Evolutionary conservation across 495 filamentous ascomycete genomes (phyloP), one percentile per base, ranked within the genome.

Genomic region (Trichoderma orchidacearum): DNA sequence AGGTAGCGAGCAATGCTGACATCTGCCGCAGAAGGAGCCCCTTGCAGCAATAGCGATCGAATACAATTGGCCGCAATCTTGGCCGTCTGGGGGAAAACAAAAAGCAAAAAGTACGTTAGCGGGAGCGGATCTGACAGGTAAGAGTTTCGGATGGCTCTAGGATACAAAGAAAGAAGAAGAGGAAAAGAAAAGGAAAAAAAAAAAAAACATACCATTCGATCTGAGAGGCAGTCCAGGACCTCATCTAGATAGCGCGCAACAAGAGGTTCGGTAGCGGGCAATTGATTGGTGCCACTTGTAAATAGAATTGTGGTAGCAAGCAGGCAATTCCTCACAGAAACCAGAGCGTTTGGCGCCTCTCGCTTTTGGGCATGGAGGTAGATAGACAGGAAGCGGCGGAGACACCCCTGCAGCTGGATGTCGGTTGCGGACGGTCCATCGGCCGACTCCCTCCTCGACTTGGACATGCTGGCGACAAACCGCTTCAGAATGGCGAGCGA

Each of bases 291-390:
- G 30, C 86, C 86, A 30, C 84, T 83, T 4, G 89, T 95, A 45
- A 99, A 79, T 18, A 99, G 79, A 60, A 99, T 86, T 2, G 94
- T 94, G 51, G 84, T 82, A 0, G 88, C 86, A 50, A 97, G 76
- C 0, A 99, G 82, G 17, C 86, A 87, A 61, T 96, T 97, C 72
- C 93, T 96, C 60, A 95, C 91, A 62, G 90, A 95, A 3, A 88
- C 73, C 25, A 99, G 69, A 2, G 87, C 86, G 1, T 82, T 80
- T n/a, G 89, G 84, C 0, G 77, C 79, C 64, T 95, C 90, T 11
- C 90, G 82, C 61, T 85, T 86, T 68, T 95, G 91, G 3, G 89
- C 88, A 58, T 88, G 77, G 0, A 85, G 80, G 56, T 95, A 85
- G 34, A 90, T 92, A 34, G 82, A 80, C 28, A 93, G 71, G 69